phyloP scores from a whole-genome alignment of 2,329 filamentous ascomycete genomes.

The Apiospora kogelbergensis region DNA sequence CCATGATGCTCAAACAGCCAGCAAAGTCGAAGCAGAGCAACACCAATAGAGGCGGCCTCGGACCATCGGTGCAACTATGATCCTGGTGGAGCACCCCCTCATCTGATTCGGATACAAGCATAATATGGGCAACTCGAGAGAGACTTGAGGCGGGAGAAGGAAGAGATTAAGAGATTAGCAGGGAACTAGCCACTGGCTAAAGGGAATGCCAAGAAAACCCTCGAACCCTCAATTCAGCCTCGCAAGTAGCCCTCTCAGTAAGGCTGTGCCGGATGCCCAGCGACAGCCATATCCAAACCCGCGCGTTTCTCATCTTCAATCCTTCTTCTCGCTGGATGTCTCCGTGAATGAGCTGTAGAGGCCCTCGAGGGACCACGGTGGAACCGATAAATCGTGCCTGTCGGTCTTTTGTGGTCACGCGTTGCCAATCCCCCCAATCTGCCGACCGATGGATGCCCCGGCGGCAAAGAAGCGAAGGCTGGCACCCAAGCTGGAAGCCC shows the following conservation, averaged over 20 bases:
- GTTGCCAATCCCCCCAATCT: neutral
- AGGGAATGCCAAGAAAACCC: constrained; percentile 5
- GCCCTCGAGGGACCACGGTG: constrained; percentile 11
- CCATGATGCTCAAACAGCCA: neutral
- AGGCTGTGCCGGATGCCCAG: constrained; percentile 7
- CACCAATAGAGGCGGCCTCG: neutral
- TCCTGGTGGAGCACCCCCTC: constrained; percentile 1
- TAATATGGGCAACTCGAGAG: constrained; percentile 1
- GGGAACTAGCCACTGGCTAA: neutral
- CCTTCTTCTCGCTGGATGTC: neutral
- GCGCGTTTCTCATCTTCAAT: neutral
- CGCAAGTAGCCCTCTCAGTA: constrained; percentile 11
- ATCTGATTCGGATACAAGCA: neutral
- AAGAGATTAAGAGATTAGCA: constrained; percentile 6
- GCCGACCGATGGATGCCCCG: constrained; percentile 28
- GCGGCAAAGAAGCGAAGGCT: constrained; percentile 41
- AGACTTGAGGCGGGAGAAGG: neutral
- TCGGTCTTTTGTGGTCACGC: neutral
- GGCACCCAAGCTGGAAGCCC: constrained; percentile 36
- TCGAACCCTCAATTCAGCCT: constrained; percentile 9
- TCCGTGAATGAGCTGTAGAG: neutral
- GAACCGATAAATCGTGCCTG: neutral
- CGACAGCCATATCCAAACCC: neutral
- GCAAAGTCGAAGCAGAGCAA: neutral
- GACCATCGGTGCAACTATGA: neutral